phyloP scores from a whole-genome alignment of 306 rosid genomes.

The Casuarina equisetifolia region DNA sequence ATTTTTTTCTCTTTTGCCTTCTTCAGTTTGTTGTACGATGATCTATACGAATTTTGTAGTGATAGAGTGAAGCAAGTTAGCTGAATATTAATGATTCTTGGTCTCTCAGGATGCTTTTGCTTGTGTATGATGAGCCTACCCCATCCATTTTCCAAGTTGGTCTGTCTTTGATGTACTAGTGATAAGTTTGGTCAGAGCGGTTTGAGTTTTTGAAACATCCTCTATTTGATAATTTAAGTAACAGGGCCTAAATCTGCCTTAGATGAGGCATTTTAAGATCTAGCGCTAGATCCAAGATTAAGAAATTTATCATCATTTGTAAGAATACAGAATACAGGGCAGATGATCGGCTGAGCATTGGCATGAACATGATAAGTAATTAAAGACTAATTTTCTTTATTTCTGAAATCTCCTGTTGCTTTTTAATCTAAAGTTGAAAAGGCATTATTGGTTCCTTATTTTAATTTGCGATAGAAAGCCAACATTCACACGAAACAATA shows the following conservation, averaged over 20 bases:
- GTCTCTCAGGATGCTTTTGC: not conserved
- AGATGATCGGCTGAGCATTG: no score
- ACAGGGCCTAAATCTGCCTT: not conserved
- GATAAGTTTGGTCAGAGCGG: no score
- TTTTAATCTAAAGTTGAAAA: not conserved
- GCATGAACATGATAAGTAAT: no score
- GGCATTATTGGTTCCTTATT: not conserved
- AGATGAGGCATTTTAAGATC: no score
- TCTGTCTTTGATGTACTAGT: not conserved
- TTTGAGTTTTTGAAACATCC: not conserved
- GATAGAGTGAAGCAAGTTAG: not conserved
- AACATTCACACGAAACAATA: not conserved
- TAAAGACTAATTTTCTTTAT: no score
- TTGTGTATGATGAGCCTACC: not conserved
- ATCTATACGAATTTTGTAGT: not conserved
- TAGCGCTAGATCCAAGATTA: no score
- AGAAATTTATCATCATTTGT: not conserved
- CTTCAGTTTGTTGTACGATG: slow-evolving; percentile 22
- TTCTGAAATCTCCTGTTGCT: no score
- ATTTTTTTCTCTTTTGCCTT: not conserved
- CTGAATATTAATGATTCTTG: not conserved
- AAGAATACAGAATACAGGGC: no score
- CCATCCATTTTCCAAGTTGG: not conserved
- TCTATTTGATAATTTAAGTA: not conserved
- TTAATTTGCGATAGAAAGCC: not conserved